phyloP scores from a whole-genome alignment of 2,329 filamentous ascomycete genomes.

The Calonectria multiphialidica region DNA sequence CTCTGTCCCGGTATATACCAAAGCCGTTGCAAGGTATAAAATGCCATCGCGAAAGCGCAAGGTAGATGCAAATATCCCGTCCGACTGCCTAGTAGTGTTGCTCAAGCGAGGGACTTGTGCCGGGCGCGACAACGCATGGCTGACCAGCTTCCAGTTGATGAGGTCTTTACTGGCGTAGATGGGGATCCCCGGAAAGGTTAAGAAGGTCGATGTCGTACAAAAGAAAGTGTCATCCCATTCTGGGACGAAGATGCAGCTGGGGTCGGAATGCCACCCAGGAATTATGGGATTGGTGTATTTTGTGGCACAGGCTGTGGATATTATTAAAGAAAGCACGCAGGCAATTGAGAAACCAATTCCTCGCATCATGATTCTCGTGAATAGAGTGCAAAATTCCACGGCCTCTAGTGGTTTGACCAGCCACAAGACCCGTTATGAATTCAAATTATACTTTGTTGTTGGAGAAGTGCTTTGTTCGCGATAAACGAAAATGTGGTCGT shows the following conservation, averaged over 20 bases:
- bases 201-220: conserved; percentile 64
- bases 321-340: not conserved
- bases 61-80: conserved; percentile 4
- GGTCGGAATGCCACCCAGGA: conserved; percentile 62
- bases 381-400: not conserved
- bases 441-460: not conserved
- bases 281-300: conserved; percentile 57
- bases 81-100: not conserved
- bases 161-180: conserved; percentile 57
- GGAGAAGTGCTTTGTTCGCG: too few species aligned
- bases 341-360: not conserved
- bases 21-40: not conserved
- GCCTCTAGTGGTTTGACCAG: not conserved
- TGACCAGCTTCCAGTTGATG: not conserved
- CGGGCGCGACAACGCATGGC: not conserved
- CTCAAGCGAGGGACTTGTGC: not conserved
- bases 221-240: conserved; percentile 59
- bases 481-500: not conserved
- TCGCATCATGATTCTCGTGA: not conserved
- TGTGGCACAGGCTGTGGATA: conserved; percentile 5
- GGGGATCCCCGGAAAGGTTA: conserved; percentile 63
- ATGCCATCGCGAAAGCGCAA: not conserved
- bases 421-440: too few species aligned
- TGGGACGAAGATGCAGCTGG: conserved; percentile 55
- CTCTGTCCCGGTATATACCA: not conserved